Base-by-base conservation (phyloP, 805 yeast genomes). In the Yamadazyma nakazawae region DNA sequence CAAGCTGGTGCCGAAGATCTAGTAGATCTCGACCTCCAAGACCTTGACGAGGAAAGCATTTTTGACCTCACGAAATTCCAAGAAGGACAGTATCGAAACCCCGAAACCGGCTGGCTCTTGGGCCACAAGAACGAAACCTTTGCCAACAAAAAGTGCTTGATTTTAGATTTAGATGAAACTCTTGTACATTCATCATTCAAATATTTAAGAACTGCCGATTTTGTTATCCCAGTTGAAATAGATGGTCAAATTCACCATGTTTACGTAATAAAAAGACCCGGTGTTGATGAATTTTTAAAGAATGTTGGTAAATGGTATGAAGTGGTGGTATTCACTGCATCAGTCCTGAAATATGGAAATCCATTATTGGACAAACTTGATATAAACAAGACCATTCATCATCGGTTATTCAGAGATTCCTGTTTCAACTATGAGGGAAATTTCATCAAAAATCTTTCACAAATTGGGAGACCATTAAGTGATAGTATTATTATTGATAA, bases 241-340 rank as follows among this genome's bases (percentile, higher is more conserved):
- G 98, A 94, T 58, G 84, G 84, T 57, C 92, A 88, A 63, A 76
- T 84, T 28, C 98, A 94, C 65, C 92, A 88, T 59, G 99, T 94
- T 37, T 94, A 90, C 63, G 99, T 94, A 19, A 90, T 91, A 47
- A 94, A 94, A 62, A 79, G 99, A 58, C 99, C 99, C 1, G 99
- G 99, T 1, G 98, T 95, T 42, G 99, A 94, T 67, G 95, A 88
- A 61, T 94, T 94, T 60, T 73, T 94, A 72, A 72, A 71, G 56
- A 76, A 79, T 53, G 96, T 92, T 40, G 96, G 97, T 24, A 76
- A 88, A 62, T 64, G 91, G 58, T 94, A 77, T 63, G 99, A 94
- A 67, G 96, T 94, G 47, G 98, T 94, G 19, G 96, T 94, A 3
- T 94, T 94, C 67, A 94, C 99, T 0, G 99, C 99, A 0, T 85